phyloP scores from a whole-genome alignment of 345 rosid species.

The Theobroma cacao region DNA sequence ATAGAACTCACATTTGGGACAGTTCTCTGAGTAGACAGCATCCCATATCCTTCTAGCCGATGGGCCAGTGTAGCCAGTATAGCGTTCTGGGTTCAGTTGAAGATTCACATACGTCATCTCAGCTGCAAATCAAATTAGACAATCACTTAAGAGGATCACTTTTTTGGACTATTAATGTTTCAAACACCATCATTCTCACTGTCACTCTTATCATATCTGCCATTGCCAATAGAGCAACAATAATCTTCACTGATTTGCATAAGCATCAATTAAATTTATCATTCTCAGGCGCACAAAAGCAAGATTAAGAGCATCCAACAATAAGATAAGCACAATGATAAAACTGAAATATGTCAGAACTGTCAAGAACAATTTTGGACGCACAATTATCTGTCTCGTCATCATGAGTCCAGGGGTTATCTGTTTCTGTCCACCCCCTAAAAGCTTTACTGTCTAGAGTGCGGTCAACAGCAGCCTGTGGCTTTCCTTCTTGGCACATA shows the following conservation, averaged over 20 bases:
- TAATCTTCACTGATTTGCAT: conserved; percentile 2
- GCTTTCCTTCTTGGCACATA: conserved; percentile 92
- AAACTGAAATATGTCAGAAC: neutral
- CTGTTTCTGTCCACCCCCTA: conserved; percentile 83
- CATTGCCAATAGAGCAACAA: neutral
- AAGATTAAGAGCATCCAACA: conserved; percentile 7
- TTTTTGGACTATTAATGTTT: conserved; percentile 3
- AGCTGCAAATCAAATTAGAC: conserved; percentile 43
- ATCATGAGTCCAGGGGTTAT: conserved; percentile 96
- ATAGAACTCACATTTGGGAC: conserved; percentile 71
- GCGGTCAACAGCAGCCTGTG: conserved; percentile 85
- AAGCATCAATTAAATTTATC: neutral
- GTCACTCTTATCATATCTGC: neutral
- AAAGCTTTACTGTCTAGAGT: conserved; percentile 73
- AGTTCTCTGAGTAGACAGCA: conserved; percentile 84
- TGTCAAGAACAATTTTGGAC: conserved; percentile 18
- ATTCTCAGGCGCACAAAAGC: neutral
- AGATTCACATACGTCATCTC: conserved; percentile 95
- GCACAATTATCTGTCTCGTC: conserved; percentile 92
- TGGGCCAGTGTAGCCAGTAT: conserved; percentile 83
- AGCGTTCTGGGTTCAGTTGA: conserved; percentile 83
- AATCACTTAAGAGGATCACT: conserved; percentile 1
- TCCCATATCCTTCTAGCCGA: conserved; percentile 99
- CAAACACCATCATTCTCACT: neutral
- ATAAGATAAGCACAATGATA: neutral